Conservation (phyloP, 192 early-diverging fungal genomes). For the Gaertneriomyces sp. region DNA sequence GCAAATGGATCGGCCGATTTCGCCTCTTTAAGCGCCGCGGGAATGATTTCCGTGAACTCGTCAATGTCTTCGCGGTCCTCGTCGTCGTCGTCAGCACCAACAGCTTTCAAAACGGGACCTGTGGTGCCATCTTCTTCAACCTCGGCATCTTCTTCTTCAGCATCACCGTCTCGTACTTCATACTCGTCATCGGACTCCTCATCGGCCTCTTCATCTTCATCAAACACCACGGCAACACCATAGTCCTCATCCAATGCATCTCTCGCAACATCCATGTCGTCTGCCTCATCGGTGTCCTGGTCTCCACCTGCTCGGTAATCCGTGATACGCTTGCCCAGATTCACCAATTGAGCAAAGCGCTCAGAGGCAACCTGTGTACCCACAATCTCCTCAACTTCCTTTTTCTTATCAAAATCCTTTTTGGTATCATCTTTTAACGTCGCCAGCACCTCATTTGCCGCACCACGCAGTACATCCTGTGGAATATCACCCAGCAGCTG, state of each 20-base stretch:
- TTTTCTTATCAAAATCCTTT: constrained; percentile 88
- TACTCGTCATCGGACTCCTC: constrained; percentile 67
- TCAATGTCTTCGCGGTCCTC: constrained; percentile 28
- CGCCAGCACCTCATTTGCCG: constrained; percentile 78
- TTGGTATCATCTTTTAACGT: constrained; percentile 78
- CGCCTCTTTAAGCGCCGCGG: neutral
- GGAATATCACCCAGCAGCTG: constrained; percentile 76
- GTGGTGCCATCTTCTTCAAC: constrained; percentile 32
- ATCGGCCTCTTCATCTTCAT: constrained; percentile 89
- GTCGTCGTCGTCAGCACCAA: constrained; percentile 32
- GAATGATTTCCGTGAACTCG: constrained; percentile 46
- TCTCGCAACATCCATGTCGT: constrained; percentile 52
- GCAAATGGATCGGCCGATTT: constrained; percentile 14
- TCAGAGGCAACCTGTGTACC: constrained; percentile 65
- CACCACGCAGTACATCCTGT: constrained; percentile 86
- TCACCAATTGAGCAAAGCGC: constrained; percentile 81
- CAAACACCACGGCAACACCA: constrained; percentile 94
- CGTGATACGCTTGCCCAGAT: constrained; percentile 91
- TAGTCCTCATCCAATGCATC: constrained; percentile 72
- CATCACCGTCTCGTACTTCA: constrained; percentile 40
- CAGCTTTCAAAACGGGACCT: constrained; percentile 22
- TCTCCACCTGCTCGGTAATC: constrained; percentile 69
- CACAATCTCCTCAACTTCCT: constrained; percentile 73
- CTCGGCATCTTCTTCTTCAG: constrained; percentile 30
- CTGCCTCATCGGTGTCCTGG: constrained; percentile 44